Conservation (phyloP, 352 stramenopile species). For the Poterioochromonas sp. region DNA sequence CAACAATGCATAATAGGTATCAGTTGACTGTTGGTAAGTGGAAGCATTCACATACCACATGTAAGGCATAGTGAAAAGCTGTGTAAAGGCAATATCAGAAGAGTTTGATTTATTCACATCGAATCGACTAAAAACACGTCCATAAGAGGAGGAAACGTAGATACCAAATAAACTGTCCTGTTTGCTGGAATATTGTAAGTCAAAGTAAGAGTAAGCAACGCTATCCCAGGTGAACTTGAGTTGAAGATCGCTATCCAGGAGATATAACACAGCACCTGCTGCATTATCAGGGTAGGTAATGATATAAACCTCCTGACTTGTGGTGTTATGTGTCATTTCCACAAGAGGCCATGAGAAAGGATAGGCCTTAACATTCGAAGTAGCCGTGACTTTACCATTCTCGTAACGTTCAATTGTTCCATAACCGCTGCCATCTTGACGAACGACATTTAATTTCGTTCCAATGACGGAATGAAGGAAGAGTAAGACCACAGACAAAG, state of each 20-base stretch:
- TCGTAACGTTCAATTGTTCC: too few species aligned
- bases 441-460: too few species aligned
- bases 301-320: background rate
- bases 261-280: background rate
- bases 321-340: constrained; percentile 15
- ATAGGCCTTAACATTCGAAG: too few species aligned
- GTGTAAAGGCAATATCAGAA: background rate
- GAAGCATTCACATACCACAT: constrained; percentile 31
- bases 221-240: background rate
- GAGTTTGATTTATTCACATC: background rate
- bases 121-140: constrained; percentile 11
- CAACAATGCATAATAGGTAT: background rate
- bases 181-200: background rate
- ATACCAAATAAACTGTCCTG: constrained; percentile 19
- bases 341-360: constrained; percentile 2
- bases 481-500: too few species aligned
- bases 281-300: constrained; percentile 7
- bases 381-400: too few species aligned
- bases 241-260: background rate
- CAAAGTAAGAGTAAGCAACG: background rate
- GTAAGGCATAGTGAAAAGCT: constrained; percentile 24
- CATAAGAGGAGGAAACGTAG: constrained; percentile 2
- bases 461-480: too few species aligned
- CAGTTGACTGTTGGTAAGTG: background rate
- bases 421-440: too few species aligned